These are phyloP conservation scores for Trematosphaeria pertusa DNA, from an alignment of 2,329 filamentous ascomycete species.

Conservation along the genomic window DNA sequence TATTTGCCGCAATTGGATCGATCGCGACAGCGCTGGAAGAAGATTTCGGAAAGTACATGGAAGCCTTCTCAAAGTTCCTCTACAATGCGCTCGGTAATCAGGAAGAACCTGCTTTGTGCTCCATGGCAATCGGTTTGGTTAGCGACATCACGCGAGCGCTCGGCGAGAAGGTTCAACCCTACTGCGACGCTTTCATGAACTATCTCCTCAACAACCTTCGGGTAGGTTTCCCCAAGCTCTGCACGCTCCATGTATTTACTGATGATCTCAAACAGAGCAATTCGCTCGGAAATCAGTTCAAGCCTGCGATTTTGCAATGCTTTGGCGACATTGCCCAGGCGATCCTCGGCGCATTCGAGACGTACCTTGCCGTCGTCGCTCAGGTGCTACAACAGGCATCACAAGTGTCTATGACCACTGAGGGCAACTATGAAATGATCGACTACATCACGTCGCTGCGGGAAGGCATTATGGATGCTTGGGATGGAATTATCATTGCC, in stretches of 20 bases:
- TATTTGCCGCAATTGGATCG: slow-evolving; percentile 92
- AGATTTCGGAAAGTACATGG: slow-evolving; percentile 97
- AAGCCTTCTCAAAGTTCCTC: slow-evolving; percentile 88
- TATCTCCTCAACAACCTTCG: slow-evolving; percentile 90
- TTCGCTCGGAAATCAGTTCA: slow-evolving; percentile 92
- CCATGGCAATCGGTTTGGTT: slow-evolving; percentile 96
- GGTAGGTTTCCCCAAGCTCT: slow-evolving; percentile 56
- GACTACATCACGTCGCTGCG: slow-evolving; percentile 95
- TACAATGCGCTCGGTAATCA: slow-evolving; percentile 95
- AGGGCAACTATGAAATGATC: slow-evolving; percentile 91
- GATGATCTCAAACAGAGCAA: slow-evolving; percentile 65
- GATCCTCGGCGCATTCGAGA: slow-evolving; percentile 90
- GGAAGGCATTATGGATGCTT: slow-evolving; percentile 98
- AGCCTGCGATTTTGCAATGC: slow-evolving; percentile 96
- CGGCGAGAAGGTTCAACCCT: slow-evolving; percentile 88
- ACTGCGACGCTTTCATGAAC: slow-evolving; percentile 98
- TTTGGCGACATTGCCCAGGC: slow-evolving; percentile 98
- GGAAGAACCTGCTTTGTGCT: slow-evolving; percentile 91
- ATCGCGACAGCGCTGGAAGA: slow-evolving; percentile 90
- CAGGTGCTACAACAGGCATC: slow-evolving; percentile 94
- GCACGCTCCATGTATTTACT: slow-evolving; percentile 6
- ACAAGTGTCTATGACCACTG: slow-evolving; percentile 76
- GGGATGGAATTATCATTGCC: slow-evolving; percentile 94
- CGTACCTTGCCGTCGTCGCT: slow-evolving; percentile 89
- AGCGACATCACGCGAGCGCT: slow-evolving; percentile 95